phyloP scores from a whole-genome alignment of 139 green algal species.

The Tetraselmis striata region DNA sequence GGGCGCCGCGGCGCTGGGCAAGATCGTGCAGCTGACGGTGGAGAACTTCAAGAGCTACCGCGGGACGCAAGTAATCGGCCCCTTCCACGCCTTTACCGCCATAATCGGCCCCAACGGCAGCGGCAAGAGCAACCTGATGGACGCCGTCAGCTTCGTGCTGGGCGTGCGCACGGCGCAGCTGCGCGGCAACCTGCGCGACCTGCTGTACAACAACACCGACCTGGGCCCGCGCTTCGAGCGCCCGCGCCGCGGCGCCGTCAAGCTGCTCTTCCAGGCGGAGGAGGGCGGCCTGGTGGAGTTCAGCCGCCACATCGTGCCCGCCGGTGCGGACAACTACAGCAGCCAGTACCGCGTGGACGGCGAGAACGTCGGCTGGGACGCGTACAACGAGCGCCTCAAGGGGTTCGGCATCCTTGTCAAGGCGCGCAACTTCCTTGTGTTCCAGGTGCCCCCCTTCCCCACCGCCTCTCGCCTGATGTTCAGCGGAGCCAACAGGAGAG shows the following conservation, averaged over 20 bases:
- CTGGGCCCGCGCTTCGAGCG: slow-evolving; percentile 5
- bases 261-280: slow-evolving; percentile 60
- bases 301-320: slow-evolving; percentile 57
- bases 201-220: slow-evolving; percentile 79
- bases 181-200: slow-evolving; percentile 78
- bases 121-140: slow-evolving; percentile 98
- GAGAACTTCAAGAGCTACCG: slow-evolving; percentile 95
- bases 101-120: slow-evolving; percentile 91
- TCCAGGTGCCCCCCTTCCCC: slow-evolving; percentile 90
- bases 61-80: slow-evolving; percentile 78
- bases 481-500: too few species aligned
- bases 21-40: slow-evolving; percentile 64
- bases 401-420: slow-evolving; percentile 86
- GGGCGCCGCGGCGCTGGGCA: slow-evolving; percentile 4
- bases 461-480: too few species aligned
- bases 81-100: slow-evolving; percentile 89
- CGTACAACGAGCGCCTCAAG: slow-evolving; percentile 74
- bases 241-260: slow-evolving; percentile 56
- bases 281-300: slow-evolving; percentile 62
- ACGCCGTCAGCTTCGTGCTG: slow-evolving; percentile 97
- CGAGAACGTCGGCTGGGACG: slow-evolving; percentile 66
- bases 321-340: slow-evolving; percentile 31
- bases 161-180: slow-evolving; percentile 80
- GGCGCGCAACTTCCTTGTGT: slow-evolving; percentile 96
- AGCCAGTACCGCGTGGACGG: slow-evolving; percentile 75